Conservation (phyloP, 306 rosid genomes). For the Malus sieversii region DNA sequence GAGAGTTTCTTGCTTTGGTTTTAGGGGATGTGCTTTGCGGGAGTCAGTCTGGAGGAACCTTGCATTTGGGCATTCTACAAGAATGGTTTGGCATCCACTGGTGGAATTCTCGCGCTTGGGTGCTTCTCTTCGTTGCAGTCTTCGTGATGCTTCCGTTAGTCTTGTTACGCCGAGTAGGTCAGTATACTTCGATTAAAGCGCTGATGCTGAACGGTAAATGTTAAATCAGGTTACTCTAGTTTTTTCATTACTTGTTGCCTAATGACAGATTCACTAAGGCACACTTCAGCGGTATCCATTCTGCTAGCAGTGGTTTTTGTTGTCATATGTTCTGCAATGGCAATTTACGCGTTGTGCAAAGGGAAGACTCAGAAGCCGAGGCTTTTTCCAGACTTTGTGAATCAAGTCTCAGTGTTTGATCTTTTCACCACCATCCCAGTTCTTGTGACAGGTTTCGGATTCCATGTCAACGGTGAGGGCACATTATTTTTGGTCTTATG, state of each 20-base stretch:
- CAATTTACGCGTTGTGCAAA: constrained; percentile 31
- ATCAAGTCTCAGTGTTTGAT: constrained; percentile 35
- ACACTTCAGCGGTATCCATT: constrained; percentile 51
- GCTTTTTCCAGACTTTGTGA: constrained; percentile 41
- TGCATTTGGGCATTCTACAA: constrained; percentile 46
- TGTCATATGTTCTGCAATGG: constrained; percentile 50
- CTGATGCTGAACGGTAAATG: not conserved
- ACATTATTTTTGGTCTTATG: not conserved
- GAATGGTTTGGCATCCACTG: constrained; percentile 54
- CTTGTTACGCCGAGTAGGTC: constrained; percentile 44
- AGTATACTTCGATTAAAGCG: not conserved
- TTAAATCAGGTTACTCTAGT: no score
- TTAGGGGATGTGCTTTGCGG: constrained; percentile 58
- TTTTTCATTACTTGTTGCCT: not conserved
- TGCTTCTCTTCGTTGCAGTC: constrained; percentile 30
- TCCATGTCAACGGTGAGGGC: constrained; percentile 45
- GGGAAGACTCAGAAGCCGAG: constrained; percentile 37
- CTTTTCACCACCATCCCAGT: constrained; percentile 55
- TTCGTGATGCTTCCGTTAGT: constrained; percentile 44
- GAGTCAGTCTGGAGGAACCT: constrained; percentile 21
- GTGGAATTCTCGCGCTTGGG: constrained; percentile 56
- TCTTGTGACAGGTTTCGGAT: constrained; percentile 47
- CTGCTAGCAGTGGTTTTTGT: constrained; percentile 46
- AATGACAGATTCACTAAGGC: constrained; percentile 48
- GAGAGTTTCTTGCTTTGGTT: not conserved